A percentile compares a stretch with the other conserved stretches of the same genome.
Evolutionary conservation across 805 yeast species (phyloP).

Genomic region (Metschnikowia matae): DNA sequence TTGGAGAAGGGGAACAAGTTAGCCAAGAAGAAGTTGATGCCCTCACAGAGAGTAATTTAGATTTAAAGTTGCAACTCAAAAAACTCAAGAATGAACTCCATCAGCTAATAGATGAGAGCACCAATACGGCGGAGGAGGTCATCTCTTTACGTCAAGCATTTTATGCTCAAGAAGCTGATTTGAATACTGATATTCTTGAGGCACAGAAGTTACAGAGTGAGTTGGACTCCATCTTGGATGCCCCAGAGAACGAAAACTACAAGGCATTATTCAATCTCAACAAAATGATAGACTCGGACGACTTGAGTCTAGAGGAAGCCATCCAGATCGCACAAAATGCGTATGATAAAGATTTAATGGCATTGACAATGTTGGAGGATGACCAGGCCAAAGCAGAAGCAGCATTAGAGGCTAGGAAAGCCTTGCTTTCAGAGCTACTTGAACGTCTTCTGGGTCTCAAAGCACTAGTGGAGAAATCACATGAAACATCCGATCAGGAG

Average conservation of each 20-base stretch:
- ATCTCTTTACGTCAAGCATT: conserved; percentile 23
- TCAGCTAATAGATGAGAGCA: conserved; percentile 26
- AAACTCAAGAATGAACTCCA: conserved; percentile 24
- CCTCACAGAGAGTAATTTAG: conserved; percentile 20
- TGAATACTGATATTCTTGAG: conserved; percentile 25
- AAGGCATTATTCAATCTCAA: conserved; percentile 12
- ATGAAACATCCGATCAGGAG: background rate
- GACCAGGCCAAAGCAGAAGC: conserved; percentile 6
- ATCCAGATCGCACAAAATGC: conserved; percentile 13
- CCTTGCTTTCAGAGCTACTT: conserved; percentile 4
- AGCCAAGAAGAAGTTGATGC: conserved; percentile 32
- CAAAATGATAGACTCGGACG: conserved; percentile 14
- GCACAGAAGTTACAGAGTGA: conserved; percentile 19
- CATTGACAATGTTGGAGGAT: conserved; percentile 3
- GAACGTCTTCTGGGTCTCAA: conserved; percentile 5
- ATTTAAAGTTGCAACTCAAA: conserved; percentile 24
- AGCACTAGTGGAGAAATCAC: background rate
- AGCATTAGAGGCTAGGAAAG: background rate
- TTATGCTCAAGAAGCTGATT: conserved; percentile 21
- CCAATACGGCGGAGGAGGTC: conserved; percentile 25
- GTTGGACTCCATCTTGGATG: conserved; percentile 10
- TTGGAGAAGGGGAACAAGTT: conserved; percentile 25
- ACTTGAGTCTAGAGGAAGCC: conserved; percentile 14
- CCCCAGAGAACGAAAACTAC: conserved; percentile 16
- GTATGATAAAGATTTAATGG: conserved; percentile 6